Evolutionary conservation across 176 grass and related monocot species (phyloP).

Genomic region (Panicum miliaceum): DNA sequence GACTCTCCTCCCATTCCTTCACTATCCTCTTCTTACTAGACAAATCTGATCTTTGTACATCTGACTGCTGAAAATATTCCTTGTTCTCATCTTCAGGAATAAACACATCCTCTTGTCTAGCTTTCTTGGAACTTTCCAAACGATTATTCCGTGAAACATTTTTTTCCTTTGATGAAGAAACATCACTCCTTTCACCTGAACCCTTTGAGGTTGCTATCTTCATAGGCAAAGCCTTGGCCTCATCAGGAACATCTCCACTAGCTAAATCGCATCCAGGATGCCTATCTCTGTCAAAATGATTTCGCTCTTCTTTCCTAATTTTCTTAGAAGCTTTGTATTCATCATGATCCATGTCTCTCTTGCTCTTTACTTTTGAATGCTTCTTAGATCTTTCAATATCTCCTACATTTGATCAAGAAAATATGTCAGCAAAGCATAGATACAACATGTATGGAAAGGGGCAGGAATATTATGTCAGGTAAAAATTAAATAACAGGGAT

Average conservation of each 20-base stretch:
- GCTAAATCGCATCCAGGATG: conserved; percentile 39
- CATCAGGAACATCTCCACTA: conserved; percentile 51
- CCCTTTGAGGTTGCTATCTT: conserved; percentile 46
- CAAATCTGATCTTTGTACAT: conserved; percentile 57
- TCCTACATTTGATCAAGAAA: conserved; percentile 58
- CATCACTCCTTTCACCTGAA: conserved; percentile 55
- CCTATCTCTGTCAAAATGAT: conserved; percentile 54
- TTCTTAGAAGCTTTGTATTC: conserved; percentile 83
- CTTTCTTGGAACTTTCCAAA: conserved; percentile 60
- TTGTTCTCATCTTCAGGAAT: conserved; percentile 53
- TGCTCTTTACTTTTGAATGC: conserved; percentile 83
- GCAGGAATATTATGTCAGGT: background rate
- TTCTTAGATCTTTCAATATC: conserved; percentile 64
- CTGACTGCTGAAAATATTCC: conserved; percentile 44
- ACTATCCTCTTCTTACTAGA: conserved; percentile 73
- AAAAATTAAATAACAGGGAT: conserved; percentile 34
- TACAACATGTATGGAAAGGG: conserved; percentile 41
- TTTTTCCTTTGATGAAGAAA: conserved; percentile 61
- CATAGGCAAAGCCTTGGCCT: conserved; percentile 47
- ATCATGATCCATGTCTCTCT: conserved; percentile 65
- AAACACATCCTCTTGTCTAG: conserved; percentile 42
- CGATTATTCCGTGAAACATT: conserved; percentile 45
- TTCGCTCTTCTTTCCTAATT: conserved; percentile 66
- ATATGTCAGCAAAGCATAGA: conserved; percentile 36
- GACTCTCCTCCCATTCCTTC: conserved; percentile 73